Conservation (phyloP, 495 filamentous ascomycete species). For the Daldinia childiae region DNA sequence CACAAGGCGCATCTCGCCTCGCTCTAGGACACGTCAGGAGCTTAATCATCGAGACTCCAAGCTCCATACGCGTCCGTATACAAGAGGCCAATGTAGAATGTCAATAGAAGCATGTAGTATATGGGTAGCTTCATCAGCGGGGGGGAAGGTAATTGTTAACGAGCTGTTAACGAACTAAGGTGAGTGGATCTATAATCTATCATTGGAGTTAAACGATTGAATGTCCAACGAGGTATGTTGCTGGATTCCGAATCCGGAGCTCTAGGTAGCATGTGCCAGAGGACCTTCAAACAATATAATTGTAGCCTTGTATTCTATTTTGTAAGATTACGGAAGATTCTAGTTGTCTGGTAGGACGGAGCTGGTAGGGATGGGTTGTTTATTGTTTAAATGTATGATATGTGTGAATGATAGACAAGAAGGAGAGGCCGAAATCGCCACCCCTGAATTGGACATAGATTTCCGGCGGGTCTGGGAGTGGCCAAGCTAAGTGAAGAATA, state of each 20-base stretch:
- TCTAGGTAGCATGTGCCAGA: conserved; percentile 6
- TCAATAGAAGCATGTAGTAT: neutral
- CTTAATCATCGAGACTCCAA: conserved; percentile 33
- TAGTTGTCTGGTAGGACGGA: conserved; percentile 3
- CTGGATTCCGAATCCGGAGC: conserved; percentile 9
- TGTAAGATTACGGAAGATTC: conserved; percentile 5
- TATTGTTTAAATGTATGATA: conserved; percentile 16
- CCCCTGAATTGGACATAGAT: conserved; percentile 33
- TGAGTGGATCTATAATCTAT: neutral
- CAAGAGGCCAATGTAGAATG: conserved; percentile 17
- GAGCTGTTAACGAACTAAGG: conserved; percentile 11
- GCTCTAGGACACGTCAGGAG: conserved; percentile 40
- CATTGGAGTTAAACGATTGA: conserved; percentile 1
- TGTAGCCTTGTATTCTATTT: conserved; percentile 12
- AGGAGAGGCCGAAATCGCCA: conserved; percentile 39
- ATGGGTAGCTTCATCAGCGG: conserved; percentile 3
- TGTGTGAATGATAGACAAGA: conserved; percentile 20
- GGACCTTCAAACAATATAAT: conserved; percentile 7
- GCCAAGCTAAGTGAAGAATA: conserved; percentile 39
- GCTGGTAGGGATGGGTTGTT: conserved; percentile 18
- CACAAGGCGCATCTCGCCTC: conserved; percentile 39
- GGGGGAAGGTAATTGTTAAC: conserved; percentile 15
- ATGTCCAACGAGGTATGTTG: neutral
- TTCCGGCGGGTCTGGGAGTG: conserved; percentile 25
- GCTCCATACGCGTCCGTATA: conserved; percentile 16